Percentiles rank a stretch among this genome's conserved stretches.
Evolutionary conservation across 2,329 filamentous ascomycete species (phyloP).

Genomic region (Ceratocystis cubensis): DNA sequence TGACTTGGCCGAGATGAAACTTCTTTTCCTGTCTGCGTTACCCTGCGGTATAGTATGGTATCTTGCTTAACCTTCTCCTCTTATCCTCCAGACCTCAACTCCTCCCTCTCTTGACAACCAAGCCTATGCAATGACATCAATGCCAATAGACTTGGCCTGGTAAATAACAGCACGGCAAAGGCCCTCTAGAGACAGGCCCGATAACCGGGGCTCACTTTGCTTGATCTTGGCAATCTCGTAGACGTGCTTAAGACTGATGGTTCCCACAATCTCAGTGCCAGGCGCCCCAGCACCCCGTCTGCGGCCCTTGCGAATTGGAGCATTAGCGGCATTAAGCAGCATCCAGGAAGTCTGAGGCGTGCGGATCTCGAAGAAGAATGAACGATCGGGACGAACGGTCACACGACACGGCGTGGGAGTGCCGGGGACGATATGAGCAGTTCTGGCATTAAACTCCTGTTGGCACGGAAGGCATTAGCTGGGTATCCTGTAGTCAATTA

Average conservation of each 20-base stretch:
- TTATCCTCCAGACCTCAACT: background rate
- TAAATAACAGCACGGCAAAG: constrained; percentile 62
- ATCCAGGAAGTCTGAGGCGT: constrained; percentile 91
- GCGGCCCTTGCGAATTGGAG: constrained; percentile 61
- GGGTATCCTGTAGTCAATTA: background rate
- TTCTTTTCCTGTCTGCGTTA: background rate
- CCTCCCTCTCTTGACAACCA: background rate
- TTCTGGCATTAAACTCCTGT: constrained; percentile 94
- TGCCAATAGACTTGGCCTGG: constrained; percentile 63
- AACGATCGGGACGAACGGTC: constrained; percentile 81
- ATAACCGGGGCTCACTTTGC: constrained; percentile 61
- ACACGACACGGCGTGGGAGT: constrained; percentile 85
- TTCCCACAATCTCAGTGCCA: constrained; percentile 66
- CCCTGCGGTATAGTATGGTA: background rate
- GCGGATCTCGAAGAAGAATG: constrained; percentile 84
- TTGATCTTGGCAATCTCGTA: constrained; percentile 98
- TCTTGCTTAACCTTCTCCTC: background rate
- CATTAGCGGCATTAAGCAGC: constrained; percentile 69
- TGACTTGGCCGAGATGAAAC: background rate
- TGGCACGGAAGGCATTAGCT: constrained; percentile 16
- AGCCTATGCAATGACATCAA: constrained; percentile 51
- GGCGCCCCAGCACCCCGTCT: constrained; percentile 65
- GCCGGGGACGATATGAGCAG: constrained; percentile 66
- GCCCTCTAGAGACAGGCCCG: constrained; percentile 56
- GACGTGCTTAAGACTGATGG: constrained; percentile 83